Evolutionary conservation across 169 alveolate genomes (phyloP), one percentile per base, ranked within the genome.

Genomic region (Plasmodium reichenowi): DNA sequence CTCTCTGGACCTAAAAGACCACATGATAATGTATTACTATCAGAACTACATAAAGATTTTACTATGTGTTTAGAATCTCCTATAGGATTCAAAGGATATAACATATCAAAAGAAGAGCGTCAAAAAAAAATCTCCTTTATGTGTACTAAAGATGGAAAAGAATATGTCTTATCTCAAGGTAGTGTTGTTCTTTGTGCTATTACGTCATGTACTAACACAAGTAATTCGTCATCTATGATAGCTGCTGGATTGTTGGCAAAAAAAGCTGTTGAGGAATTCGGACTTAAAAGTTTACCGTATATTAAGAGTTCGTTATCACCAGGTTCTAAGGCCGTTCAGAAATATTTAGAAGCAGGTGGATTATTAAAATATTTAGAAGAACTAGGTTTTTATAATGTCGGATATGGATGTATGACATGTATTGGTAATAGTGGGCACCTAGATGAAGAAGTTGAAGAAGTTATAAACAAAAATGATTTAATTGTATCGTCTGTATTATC

Each of bases 361-460:
- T 95, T 97, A 29, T 85, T 94, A 43, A 93, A 94, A 12, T 96
- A 94, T 72, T 92, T 98, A 70, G 98, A 98, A 91, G 38, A 94
- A 89, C 96, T 97, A 13, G 99, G 99, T 15, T 98, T 98, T 93
- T 95, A 98, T 76, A 93, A 92, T 24, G 98, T 98, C 24, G 99
- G 99, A n/a, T 98, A 96, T 95, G 99, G 99, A 0, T 98, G 99
- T 95, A 97, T 97, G 99, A 97, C 99, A 7, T 98, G 99, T 93
- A 98, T 98, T 70, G 99, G 99, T 20, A 98, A 98, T 95, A 93
- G 97, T 72, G 99, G 99, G 20, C 97, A 97, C 50, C 91, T 98
- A n/a, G 98, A 97, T 85, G 95, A 94, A 22, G 98, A 93, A 88
- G 98, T 98, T n/a, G 78, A 94, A 24, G 95, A 94, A n/a, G 98